phyloP scores from a whole-genome alignment of 805 yeast species.

The Candida tallmaniae region DNA sequence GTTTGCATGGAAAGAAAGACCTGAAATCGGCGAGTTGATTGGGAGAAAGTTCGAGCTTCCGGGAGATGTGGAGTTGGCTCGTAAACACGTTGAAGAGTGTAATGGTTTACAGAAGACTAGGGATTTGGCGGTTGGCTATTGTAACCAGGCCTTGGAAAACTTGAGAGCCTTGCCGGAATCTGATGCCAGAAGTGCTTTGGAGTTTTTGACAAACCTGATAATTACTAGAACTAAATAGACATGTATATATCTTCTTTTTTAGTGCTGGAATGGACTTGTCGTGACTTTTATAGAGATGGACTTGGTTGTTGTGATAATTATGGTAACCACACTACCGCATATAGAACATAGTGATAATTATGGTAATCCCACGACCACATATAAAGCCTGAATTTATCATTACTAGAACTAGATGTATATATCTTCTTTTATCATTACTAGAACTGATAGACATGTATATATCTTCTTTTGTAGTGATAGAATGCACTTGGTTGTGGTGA shows the following conservation, averaged over 20 bases:
- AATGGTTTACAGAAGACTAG: constrained; percentile 76
- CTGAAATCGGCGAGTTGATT: constrained; percentile 79
- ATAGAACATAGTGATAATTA: too few relatives aligned
- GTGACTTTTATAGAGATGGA: too few relatives aligned
- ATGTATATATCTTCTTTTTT: constrained; percentile 5
- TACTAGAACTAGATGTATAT: too few relatives aligned
- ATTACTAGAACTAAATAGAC: constrained; percentile 70
- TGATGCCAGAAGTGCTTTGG: constrained; percentile 84
- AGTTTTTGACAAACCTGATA: constrained; percentile 76
- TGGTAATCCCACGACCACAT: too few relatives aligned
- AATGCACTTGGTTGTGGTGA: too few relatives aligned
- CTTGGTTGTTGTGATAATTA: too few relatives aligned
- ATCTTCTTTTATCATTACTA: too few relatives aligned
- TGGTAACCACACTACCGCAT: constrained; percentile 3
- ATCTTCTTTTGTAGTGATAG: too few relatives aligned
- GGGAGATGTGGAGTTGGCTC: constrained; percentile 84
- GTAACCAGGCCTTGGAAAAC: constrained; percentile 68
- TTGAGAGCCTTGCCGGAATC: constrained; percentile 77
- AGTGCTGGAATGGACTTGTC: too few relatives aligned
- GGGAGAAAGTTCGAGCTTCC: constrained; percentile 73
- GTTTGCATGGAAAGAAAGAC: constrained; percentile 88
- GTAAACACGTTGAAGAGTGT: constrained; percentile 63
- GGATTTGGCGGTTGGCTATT: constrained; percentile 71
- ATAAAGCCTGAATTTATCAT: constrained; percentile 2
- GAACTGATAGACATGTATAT: too few relatives aligned